Evolutionary conservation across 2,329 filamentous ascomycete species (phyloP).

Genomic region (Penicillium occitanis): DNA sequence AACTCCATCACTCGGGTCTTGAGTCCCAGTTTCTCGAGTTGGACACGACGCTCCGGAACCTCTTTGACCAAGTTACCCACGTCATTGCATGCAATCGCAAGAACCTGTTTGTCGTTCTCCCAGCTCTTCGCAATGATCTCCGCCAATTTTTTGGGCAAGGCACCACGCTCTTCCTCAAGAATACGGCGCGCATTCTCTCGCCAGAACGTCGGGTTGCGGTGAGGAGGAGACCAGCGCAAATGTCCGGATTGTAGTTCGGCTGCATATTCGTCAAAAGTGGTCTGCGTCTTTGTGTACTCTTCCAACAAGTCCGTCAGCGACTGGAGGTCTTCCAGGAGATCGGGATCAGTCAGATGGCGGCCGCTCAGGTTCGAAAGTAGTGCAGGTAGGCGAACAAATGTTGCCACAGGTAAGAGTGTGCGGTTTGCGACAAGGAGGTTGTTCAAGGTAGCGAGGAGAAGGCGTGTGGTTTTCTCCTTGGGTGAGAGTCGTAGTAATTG

Average conservation of each 20-base stretch:
- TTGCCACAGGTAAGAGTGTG: conserved; percentile 74
- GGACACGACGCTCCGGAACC: conserved; percentile 76
- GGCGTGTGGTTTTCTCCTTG: conserved; percentile 95
- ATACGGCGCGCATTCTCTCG: conserved; percentile 86
- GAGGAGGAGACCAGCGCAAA: conserved; percentile 87
- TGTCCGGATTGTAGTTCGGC: conserved; percentile 84
- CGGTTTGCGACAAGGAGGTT: conserved; percentile 78
- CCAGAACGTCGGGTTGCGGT: conserved; percentile 86
- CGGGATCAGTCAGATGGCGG: conserved; percentile 51
- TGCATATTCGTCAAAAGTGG: conserved; percentile 68
- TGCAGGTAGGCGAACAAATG: conserved; percentile 75
- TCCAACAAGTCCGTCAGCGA: conserved; percentile 67
- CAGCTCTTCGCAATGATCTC: conserved; percentile 79
- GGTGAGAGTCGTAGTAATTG: conserved; percentile 87
- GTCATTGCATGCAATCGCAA: conserved; percentile 92
- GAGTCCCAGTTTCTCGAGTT: conserved; percentile 78
- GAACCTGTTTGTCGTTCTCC: conserved; percentile 81
- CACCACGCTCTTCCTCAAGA: conserved; percentile 76
- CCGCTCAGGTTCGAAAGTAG: conserved; percentile 59
- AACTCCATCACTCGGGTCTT: conserved; percentile 90
- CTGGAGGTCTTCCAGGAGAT: conserved; percentile 51
- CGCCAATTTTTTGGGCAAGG: conserved; percentile 75
- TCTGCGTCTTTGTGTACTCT: conserved; percentile 74
- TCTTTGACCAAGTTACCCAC: conserved; percentile 85
- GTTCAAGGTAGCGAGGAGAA: conserved; percentile 83